Evolutionary conservation across 1,139 yeast genomes (phyloP), one percentile per base, ranked within the genome.

Genomic region (Kodamaea alishanica): DNA sequence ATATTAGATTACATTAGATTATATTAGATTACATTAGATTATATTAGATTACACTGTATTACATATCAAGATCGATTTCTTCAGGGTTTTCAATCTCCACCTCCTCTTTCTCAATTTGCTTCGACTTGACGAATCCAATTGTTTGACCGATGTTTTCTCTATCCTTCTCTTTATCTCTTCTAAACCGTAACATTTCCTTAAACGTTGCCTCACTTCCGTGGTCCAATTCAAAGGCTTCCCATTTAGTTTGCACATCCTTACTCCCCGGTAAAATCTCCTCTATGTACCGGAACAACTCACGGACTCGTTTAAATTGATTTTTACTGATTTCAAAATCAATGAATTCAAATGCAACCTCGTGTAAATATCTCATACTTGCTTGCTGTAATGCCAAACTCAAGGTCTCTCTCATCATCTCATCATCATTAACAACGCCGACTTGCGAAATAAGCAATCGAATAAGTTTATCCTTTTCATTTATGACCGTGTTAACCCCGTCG

Each of bases 191-290:
- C 90, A 88, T 84, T 10, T 81, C 84, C 50, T 84, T 88, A 58
- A 77, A 88, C 0, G 85, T 77, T 2, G 69, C 71, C 51, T 85
- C 95, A 45, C 75, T 67, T 2, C 97, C 97, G 55, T 77, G 52
- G 12, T 75, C 68, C 29, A 86, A 57, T 54, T 89, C 97, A 58
- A 88, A 87, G 8, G 66, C 59, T 42, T 81, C 84, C 95, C 96
- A 89, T 31, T 62, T 60, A 1, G 61, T 59, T 90, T 90, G 84
- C 7, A 75, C 56, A 5, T 56, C 58, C 47, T 58, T 52, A 22
- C 41, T 49, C 33, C 45, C 60, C 5, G 44, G 45, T 8, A 40
- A 37, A 8, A 15, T 47, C 39, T 31, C 32, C 20, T 44, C 38
- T 63, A 70, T 37, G 46, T 65, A 74, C 38, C 65, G 67, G 48